Conservation (phyloP, 768 basidiomycete species). For the Chlorophyllum brunneum region DNA sequence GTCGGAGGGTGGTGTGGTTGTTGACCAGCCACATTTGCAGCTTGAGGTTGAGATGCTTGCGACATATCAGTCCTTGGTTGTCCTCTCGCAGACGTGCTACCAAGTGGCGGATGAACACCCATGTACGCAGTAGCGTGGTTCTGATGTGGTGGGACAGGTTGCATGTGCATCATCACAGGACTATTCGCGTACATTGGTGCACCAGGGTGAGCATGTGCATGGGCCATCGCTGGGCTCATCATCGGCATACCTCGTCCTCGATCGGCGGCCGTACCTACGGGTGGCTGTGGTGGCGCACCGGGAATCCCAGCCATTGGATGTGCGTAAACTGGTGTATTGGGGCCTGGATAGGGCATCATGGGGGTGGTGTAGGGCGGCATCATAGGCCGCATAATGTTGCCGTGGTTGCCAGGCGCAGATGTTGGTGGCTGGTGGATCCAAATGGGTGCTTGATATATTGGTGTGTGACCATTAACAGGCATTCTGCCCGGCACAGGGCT, state of each 20-base stretch:
- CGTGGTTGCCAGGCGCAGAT: conserved; percentile 42
- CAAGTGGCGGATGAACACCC: conserved; percentile 9
- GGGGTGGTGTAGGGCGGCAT: conserved; percentile 62
- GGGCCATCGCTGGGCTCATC: conserved; percentile 72
- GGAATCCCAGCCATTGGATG: conserved; percentile 36
- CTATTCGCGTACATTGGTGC: conserved; percentile 62
- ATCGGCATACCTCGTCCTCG: conserved; percentile 47
- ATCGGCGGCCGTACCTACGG: conserved; percentile 36
- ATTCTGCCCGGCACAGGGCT: conserved; percentile 64
- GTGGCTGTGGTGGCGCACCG: conserved; percentile 34
- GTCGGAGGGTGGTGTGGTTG: conserved; percentile 8
- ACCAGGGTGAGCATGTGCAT: conserved; percentile 48
- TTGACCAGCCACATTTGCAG: conserved; percentile 33
- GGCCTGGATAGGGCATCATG: conserved; percentile 62
- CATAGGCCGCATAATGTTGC: conserved; percentile 52
- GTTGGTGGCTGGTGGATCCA: conserved; percentile 65
- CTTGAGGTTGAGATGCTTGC: conserved; percentile 29
- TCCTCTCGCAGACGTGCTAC: conserved; percentile 38
- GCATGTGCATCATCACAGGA: conserved; percentile 67
- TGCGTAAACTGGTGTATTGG: conserved; percentile 32
- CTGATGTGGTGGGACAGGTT: conserved; percentile 35
- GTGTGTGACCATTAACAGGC: conserved; percentile 57
- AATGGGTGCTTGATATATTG: conserved; percentile 57
- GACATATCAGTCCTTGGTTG: conserved; percentile 43
- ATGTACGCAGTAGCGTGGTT: conserved; percentile 45